Evolutionary conservation across 75 land plant genomes (phyloP), one percentile per base, ranked within the genome.

Genomic region (Pinus albicaulis): DNA sequence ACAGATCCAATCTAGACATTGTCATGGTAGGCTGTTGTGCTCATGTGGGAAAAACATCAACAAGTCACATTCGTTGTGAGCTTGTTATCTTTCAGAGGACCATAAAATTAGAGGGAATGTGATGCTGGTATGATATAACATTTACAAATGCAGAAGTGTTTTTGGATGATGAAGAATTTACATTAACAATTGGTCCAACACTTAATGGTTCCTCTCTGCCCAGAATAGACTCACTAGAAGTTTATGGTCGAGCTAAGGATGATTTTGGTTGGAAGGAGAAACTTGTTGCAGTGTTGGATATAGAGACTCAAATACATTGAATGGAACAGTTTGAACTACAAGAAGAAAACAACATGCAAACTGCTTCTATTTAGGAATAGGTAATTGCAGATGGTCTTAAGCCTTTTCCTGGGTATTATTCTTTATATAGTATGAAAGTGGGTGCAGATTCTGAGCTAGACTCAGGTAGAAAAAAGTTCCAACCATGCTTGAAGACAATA

Each of bases 191-290:
- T 78, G 98, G 95, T 17, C 80, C 92, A 59, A 91, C 99, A 7
- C 92, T 97, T 72, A 90, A 86, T 79, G 93, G 93, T 7, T 85
- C 94, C 25, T 77, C 92, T 10, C 60, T 84, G 52, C 92, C 99
- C n/a, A 94, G 99, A 79, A 88, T 97, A 76, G 98, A 97, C 66
- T 89, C 84, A 55, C 74, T 97, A 72, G 99, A 97, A 77, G 87
- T 97, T 17, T 97, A 97, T 88, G 99, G 97, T 56, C 91, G 99
- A 56, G 83, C 92, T 63, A 97, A 97, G 81, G 99, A 97, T 79
- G 99, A 97, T 74, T 97, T 97, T 91, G 99, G 99, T 60, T 97
- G 99, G 99, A 97, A 95, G 81, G 99, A 97, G 79, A 97, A 94
- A 84, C 82, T 97, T 86, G 98, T 94, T 78, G 88, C 93, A 26